A percentile compares a stretch with the other conserved stretches of the same genome.
Conservation (phyloP, 2,329 filamentous ascomycete species). For the Calonectria naviculata region DNA sequence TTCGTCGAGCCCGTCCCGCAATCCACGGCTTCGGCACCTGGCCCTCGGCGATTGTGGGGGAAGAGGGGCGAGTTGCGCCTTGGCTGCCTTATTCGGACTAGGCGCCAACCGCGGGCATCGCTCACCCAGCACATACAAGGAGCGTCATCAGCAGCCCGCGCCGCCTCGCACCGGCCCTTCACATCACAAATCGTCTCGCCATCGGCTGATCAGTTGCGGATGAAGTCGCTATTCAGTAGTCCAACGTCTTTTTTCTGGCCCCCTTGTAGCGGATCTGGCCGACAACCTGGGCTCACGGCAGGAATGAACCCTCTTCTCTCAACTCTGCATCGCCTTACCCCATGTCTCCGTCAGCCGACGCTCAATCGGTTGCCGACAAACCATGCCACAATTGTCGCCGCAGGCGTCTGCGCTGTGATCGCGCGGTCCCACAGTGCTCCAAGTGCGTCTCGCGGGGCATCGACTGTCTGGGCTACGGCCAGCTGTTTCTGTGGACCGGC, state of each 20-base stretch:
- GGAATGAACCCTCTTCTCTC: conserved; percentile 23
- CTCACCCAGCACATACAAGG: conserved; percentile 7
- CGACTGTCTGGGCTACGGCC: conserved; percentile 65
- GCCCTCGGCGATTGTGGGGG: conserved; percentile 23
- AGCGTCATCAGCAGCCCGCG: neutral
- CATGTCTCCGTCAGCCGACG: conserved; percentile 37
- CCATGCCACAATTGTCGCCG: conserved; percentile 66
- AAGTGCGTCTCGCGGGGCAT: conserved; percentile 61
- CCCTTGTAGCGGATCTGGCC: conserved; percentile 28
- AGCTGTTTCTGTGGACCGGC: conserved; percentile 64
- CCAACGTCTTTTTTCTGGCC: conserved; percentile 23
- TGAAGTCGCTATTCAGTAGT: conserved; percentile 29
- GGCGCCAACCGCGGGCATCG: conserved; percentile 19
- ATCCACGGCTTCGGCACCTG: conserved; percentile 5
- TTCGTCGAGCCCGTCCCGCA: neutral
- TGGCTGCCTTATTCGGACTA: conserved; percentile 46
- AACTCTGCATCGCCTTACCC: conserved; percentile 16
- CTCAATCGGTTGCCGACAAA: conserved; percentile 39
- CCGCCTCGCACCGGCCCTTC: neutral
- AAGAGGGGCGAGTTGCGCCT: conserved; percentile 37
- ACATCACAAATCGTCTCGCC: neutral
- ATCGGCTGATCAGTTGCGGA: conserved; percentile 9
- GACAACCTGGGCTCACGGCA: conserved; percentile 15
- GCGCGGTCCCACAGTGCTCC: conserved; percentile 61
- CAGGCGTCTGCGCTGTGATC: conserved; percentile 64